Percentiles rank a stretch among this genome's conserved stretches.
Evolutionary conservation across 306 rosid species (phyloP).

Genomic region (Cucumis melo): DNA sequence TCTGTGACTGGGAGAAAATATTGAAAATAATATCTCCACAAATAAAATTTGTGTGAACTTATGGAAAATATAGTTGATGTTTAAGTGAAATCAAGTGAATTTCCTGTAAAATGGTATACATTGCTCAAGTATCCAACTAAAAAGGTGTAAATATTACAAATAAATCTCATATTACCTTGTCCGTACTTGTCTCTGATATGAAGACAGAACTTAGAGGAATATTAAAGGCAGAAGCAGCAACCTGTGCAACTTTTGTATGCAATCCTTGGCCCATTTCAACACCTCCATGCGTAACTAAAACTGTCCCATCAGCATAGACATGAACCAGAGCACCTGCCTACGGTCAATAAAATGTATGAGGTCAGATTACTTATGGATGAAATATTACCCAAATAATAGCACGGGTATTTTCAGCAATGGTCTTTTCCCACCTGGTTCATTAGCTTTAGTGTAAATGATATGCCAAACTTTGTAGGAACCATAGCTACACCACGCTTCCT

Average conservation of each 20-base stretch:
- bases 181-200: slow-evolving; percentile 90
- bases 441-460: slow-evolving; percentile 66
- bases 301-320: slow-evolving; percentile 95
- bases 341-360: slow-evolving; percentile 12
- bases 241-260: slow-evolving; percentile 88
- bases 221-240: slow-evolving; percentile 90
- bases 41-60: background rate
- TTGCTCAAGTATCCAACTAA: background rate
- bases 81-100: background rate
- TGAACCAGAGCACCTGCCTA: slow-evolving; percentile 98
- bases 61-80: background rate
- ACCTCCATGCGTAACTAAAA: slow-evolving; percentile 91
- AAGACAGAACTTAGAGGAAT: slow-evolving; percentile 83
- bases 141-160: background rate
- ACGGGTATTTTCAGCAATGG: background rate
- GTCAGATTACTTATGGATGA: background rate
- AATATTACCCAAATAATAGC: background rate
- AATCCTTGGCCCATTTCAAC: slow-evolving; percentile 99
- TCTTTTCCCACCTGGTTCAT: slow-evolving; percentile 71
- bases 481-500: slow-evolving; percentile 84
- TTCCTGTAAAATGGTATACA: background rate
- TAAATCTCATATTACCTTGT: slow-evolving; percentile 48
- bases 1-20: background rate
- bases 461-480: slow-evolving; percentile 92
- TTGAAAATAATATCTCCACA: background rate